Conservation (phyloP, 495 filamentous ascomycete genomes). For the Hypoxylon cercidicola region DNA sequence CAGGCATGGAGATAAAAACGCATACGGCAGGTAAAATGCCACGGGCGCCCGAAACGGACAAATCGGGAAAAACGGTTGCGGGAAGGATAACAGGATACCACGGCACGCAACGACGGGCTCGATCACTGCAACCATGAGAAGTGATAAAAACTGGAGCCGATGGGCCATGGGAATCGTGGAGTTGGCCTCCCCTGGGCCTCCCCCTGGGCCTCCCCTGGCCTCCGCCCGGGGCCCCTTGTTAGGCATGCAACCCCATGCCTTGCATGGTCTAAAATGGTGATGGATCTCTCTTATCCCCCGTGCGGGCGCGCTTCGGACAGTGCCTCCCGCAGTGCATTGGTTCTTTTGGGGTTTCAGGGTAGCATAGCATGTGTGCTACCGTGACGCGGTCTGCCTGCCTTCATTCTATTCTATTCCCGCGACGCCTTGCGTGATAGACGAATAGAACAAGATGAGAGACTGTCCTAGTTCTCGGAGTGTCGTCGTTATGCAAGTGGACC, state of each 20-base stretch:
- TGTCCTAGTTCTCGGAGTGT: no score
- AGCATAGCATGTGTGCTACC: conserved; percentile 30
- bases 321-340: conserved; percentile 44
- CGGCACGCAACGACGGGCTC: conserved; percentile 36
- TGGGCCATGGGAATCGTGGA: conserved; percentile 31
- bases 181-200: conserved; percentile 33
- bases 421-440: conserved; percentile 23
- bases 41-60: conserved; percentile 17
- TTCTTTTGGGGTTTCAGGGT: conserved; percentile 28
- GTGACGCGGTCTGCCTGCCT: conserved; percentile 7
- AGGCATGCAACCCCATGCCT: conserved; percentile 34
- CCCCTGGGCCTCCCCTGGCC: no score
- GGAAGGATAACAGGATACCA: conserved; percentile 27
- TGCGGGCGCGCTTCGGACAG: conserved; percentile 42
- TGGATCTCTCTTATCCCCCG: conserved; percentile 25
- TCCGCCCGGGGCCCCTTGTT: no score
- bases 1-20: not conserved
- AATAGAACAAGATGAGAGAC: no score
- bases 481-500: conserved; percentile 31
- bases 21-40: not conserved
- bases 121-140: conserved; percentile 40
- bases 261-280: conserved; percentile 28
- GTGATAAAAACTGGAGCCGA: conserved; percentile 39
- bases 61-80: conserved; percentile 31
- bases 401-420: conserved; percentile 1